Conservation (phyloP, 2,329 filamentous ascomycete genomes). For the Diplocarpon mali region DNA sequence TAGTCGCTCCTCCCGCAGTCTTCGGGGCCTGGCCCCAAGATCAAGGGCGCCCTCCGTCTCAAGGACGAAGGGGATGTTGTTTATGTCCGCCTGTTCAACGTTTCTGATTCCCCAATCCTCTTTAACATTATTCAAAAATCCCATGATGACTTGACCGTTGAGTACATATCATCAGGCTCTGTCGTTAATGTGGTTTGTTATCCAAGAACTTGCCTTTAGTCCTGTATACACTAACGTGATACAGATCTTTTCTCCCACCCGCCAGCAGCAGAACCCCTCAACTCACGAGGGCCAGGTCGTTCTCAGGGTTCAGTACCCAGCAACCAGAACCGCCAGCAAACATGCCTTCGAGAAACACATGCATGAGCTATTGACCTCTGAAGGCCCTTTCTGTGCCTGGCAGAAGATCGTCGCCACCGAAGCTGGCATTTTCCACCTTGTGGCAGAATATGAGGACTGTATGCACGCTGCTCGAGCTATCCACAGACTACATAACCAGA, state of each 20-base stretch:
- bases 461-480: slow-evolving; percentile 1
- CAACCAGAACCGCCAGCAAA: slow-evolving; percentile 5
- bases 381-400: slow-evolving; percentile 44
- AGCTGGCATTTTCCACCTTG: slow-evolving; percentile 31
- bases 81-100: slow-evolving; percentile 16
- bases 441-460: slow-evolving; percentile 9
- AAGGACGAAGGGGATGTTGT: slow-evolving; percentile 10
- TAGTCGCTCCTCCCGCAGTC: not conserved
- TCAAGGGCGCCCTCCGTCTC: slow-evolving; percentile 9
- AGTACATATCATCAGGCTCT: slow-evolving; percentile 14
- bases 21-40: not conserved
- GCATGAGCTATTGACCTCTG: slow-evolving; percentile 32
- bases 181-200: no score
- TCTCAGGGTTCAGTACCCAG: slow-evolving; percentile 34
- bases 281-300: slow-evolving; percentile 45
- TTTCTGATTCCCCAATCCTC: slow-evolving; percentile 18
- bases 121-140: slow-evolving; percentile 16
- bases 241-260: slow-evolving; percentile 1
- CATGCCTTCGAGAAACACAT: slow-evolving; percentile 31
- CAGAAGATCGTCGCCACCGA: slow-evolving; percentile 32
- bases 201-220: not conserved
- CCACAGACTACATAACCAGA: not conserved
- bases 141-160: slow-evolving; percentile 15
- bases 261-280: slow-evolving; percentile 11
- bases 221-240: not conserved